A percentile compares a stretch with the other conserved stretches of the same genome.
Evolutionary conservation across 169 alveolate species (phyloP).

Genomic region (Theileria parva): DNA sequence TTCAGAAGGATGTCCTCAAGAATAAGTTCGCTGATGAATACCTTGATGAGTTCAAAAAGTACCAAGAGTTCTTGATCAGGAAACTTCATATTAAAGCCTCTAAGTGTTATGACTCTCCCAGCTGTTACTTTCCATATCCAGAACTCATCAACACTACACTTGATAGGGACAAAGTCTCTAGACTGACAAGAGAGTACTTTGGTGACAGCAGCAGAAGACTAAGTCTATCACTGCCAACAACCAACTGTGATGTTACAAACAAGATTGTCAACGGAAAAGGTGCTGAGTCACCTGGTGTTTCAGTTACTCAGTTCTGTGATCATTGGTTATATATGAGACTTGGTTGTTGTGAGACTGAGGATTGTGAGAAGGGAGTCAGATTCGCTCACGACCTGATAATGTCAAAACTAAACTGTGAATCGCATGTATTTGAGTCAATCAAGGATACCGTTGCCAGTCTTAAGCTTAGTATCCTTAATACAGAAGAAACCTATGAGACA

Average conservation of each 20-base stretch:
- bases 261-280: not conserved
- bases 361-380: not conserved
- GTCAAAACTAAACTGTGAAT: not conserved
- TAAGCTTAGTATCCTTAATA: not conserved
- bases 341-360: not conserved
- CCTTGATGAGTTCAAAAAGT: not conserved
- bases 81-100: not conserved
- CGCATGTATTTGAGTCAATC: not conserved
- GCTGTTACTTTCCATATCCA: not conserved
- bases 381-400: not conserved
- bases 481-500: not conserved
- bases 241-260: not conserved
- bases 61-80: not conserved
- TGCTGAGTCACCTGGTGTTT: not conserved
- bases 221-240: not conserved
- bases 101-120: not conserved
- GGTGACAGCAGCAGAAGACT: not conserved
- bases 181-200: not conserved
- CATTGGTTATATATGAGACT: not conserved
- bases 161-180: not conserved
- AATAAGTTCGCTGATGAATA: not conserved
- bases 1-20: not conserved
- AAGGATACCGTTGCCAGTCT: not conserved
- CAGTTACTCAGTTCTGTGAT: not conserved
- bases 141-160: not conserved